These are phyloP conservation scores for Protostelium mycophagum DNA, from an alignment of 78 protist genomes.

Conservation along the genomic window DNA sequence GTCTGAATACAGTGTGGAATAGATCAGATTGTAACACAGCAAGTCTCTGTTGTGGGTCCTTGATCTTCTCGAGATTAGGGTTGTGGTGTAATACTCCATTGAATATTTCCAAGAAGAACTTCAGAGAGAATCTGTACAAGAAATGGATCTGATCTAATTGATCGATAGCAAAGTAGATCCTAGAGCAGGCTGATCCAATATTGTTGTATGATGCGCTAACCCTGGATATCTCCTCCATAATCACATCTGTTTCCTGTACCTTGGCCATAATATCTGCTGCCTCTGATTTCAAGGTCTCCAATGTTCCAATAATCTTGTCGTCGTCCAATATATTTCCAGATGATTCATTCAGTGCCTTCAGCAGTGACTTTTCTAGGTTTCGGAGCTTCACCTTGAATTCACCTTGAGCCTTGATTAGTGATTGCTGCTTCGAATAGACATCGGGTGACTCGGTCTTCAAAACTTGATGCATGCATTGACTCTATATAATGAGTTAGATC, in stretches of 20 bases:
- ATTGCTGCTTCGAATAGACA: constrained; percentile 77
- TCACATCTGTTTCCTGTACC: constrained; percentile 71
- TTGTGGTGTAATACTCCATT: constrained; percentile 43
- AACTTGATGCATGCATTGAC: constrained; percentile 54
- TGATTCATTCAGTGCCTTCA: constrained; percentile 71
- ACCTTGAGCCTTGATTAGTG: constrained; percentile 87
- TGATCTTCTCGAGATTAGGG: constrained; percentile 20
- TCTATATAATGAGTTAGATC: background rate
- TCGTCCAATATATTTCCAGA: constrained; percentile 89
- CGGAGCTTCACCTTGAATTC: constrained; percentile 83
- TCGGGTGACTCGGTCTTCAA: constrained; percentile 79
- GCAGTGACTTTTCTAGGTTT: constrained; percentile 82
- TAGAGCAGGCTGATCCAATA: constrained; percentile 65
- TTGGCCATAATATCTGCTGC: constrained; percentile 70
- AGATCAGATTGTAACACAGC: constrained; percentile 39
- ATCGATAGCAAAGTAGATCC: constrained; percentile 84
- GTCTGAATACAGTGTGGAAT: constrained; percentile 31
- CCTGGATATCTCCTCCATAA: constrained; percentile 56
- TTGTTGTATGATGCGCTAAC: constrained; percentile 70
- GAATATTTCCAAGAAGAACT: constrained; percentile 81
- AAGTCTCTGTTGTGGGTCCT: constrained; percentile 68
- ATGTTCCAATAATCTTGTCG: constrained; percentile 77
- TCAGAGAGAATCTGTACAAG: constrained; percentile 90
- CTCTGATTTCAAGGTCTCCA: constrained; percentile 81
- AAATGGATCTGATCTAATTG: constrained; percentile 71